phyloP scores from a whole-genome alignment of 495 filamentous ascomycete species.

The Trichocladium uniseriatum region DNA sequence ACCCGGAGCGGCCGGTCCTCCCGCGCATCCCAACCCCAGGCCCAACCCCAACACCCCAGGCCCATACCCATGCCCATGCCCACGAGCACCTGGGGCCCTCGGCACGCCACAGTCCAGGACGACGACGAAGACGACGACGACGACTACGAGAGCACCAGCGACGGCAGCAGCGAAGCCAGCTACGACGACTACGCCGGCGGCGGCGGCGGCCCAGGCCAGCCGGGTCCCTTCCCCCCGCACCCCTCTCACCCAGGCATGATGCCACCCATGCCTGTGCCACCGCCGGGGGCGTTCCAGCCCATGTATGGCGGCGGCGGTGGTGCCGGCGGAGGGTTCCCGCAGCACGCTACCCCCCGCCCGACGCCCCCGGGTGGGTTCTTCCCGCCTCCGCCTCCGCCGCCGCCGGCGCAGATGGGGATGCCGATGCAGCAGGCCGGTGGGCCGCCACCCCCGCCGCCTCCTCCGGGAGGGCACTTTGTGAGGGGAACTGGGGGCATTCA shows the following conservation, averaged over 20 bases:
- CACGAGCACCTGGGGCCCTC: not conserved
- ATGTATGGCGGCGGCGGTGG: no score
- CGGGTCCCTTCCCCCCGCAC: no score
- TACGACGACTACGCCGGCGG: not conserved
- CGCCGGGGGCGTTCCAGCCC: conserved; percentile 13
- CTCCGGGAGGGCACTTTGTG: conserved; percentile 4
- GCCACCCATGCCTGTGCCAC: conserved; percentile 3
- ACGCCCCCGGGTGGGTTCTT: not conserved
- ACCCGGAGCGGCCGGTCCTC: conserved; percentile 1
- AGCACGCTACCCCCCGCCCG: not conserved
- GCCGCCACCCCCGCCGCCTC: not conserved
- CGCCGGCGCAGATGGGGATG: not conserved
- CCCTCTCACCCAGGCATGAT: conserved; percentile 9
- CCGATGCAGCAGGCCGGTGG: not conserved
- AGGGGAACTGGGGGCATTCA: conserved; percentile 1
- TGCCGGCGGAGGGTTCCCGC: no score
- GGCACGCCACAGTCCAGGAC: conserved; percentile 2
- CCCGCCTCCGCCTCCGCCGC: conserved; percentile 5
- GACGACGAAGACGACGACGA: conserved; percentile 11
- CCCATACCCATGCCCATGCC: not conserved
- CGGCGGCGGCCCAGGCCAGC: not conserved
- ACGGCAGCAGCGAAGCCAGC: conserved; percentile 9
- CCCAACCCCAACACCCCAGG: no score
- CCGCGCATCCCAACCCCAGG: not conserved
- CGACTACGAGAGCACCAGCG: not conserved